A percentile compares a stretch with the other conserved stretches of the same genome.
Evolutionary conservation across 1,284 basidiomycete genomes (phyloP).

Genomic region (Flammula alnicola): DNA sequence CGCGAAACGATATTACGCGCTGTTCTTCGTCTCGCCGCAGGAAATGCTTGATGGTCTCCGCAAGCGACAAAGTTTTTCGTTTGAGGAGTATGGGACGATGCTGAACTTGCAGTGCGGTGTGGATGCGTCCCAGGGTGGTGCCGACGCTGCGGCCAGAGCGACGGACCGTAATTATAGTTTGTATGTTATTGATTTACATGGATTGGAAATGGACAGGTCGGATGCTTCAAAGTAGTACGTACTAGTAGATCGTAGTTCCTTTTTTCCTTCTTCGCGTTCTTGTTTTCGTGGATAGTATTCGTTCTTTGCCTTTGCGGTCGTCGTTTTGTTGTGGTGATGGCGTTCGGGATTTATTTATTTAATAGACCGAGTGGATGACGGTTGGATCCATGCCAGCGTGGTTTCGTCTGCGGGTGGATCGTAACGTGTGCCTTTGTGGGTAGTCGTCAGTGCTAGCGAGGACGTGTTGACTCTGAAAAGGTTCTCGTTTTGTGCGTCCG

Average conservation of each 20-base stretch:
- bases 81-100: conserved; percentile 92
- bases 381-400: conserved; percentile 32
- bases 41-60: conserved; percentile 76
- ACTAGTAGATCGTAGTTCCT: neutral
- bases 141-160: conserved; percentile 55
- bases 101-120: conserved; percentile 87
- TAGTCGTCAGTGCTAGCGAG: conserved; percentile 13
- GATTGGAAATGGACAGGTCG: conserved; percentile 69
- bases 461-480: conserved; percentile 25
- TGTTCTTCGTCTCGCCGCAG: conserved; percentile 80
- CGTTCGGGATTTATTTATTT: too few relatives aligned
- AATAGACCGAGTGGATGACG: neutral
- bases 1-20: conserved; percentile 80
- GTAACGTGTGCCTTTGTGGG: conserved; percentile 13
- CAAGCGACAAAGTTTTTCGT: conserved; percentile 68
- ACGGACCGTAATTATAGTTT: conserved; percentile 73
- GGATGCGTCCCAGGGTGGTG: conserved; percentile 61
- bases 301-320: too few relatives aligned
- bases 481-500: conserved; percentile 10
- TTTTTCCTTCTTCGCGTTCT: conserved; percentile 5
- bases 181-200: conserved; percentile 84
- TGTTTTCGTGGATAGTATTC: neutral
- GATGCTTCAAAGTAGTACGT: conserved; percentile 29
- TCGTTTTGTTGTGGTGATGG: too few relatives aligned
- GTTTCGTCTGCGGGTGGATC: conserved; percentile 28